These are phyloP conservation scores for Ogataea philodendri DNA, from an alignment of 805 yeast genomes.

Conservation along the genomic window DNA sequence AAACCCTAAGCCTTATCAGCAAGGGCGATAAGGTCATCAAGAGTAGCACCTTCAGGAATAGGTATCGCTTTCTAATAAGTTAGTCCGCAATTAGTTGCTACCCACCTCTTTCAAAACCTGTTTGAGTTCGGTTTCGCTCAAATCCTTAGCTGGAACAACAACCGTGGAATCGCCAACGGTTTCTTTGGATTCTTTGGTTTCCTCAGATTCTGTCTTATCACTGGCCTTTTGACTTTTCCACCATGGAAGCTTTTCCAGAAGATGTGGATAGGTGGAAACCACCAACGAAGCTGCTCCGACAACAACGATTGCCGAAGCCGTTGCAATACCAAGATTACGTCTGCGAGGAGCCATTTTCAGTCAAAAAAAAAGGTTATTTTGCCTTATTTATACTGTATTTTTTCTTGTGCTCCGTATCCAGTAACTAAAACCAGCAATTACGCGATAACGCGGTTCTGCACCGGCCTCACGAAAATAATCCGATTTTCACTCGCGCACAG, in stretches of 20 bases:
- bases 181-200: constrained; percentile 3
- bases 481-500: constrained; percentile 11
- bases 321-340: constrained; percentile 35
- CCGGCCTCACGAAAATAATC: constrained; percentile 9
- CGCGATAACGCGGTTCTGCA: constrained; percentile 11
- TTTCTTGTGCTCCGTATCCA: constrained; percentile 9
- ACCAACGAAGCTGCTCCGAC: constrained; percentile 43
- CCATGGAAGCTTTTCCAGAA: constrained; percentile 8
- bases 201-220: constrained; percentile 4
- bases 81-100: constrained; percentile 16
- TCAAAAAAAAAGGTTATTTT: not conserved
- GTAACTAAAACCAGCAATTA: constrained; percentile 11
- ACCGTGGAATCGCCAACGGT: constrained; percentile 26
- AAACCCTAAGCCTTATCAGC: constrained; percentile 40
- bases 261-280: constrained; percentile 51
- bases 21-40: constrained; percentile 46
- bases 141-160: constrained; percentile 27
- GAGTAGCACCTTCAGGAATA: constrained; percentile 46
- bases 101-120: constrained; percentile 41
- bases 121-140: constrained; percentile 39
- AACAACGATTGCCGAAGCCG: constrained; percentile 43
- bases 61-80: constrained; percentile 42
- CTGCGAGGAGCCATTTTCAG: constrained; percentile 19
- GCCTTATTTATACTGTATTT: constrained; percentile 7
- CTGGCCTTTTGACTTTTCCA: constrained; percentile 3